These are phyloP conservation scores for Ganoderma boninense DNA, from an alignment of 1,284 basidiomycete species.

Conservation along the genomic window DNA sequence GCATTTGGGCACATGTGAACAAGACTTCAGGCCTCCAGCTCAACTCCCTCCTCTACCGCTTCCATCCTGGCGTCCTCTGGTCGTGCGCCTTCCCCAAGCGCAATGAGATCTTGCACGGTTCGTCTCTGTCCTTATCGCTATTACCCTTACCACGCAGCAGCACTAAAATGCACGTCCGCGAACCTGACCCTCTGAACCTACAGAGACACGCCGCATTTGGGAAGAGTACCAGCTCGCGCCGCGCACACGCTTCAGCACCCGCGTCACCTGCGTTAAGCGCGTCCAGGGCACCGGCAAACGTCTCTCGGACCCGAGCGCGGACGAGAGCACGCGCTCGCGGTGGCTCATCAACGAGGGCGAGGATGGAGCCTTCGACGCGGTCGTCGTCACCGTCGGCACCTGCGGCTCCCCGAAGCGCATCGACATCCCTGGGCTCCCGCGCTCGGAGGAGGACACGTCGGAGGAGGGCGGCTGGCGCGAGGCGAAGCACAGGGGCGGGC, in stretches of 20 bases:
- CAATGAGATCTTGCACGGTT: slow-evolving; percentile 63
- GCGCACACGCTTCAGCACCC: slow-evolving; percentile 58
- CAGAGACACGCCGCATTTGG: slow-evolving; percentile 63
- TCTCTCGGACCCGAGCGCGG: slow-evolving; percentile 37
- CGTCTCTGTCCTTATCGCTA: slow-evolving; percentile 12
- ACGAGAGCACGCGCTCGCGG: slow-evolving; percentile 37
- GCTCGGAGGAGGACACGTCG: slow-evolving; percentile 25
- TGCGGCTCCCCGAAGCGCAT: slow-evolving; percentile 46
- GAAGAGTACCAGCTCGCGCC: slow-evolving; percentile 60
- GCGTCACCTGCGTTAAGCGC: slow-evolving; percentile 47
- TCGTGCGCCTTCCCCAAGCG: slow-evolving; percentile 54
- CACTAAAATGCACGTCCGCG: not conserved
- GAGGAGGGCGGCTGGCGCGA: not conserved
- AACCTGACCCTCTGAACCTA: no score
- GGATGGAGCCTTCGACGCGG: slow-evolving; percentile 22
- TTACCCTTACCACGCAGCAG: no score
- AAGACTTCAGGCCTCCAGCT: slow-evolving; percentile 67
- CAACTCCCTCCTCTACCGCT: slow-evolving; percentile 65
- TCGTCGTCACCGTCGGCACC: slow-evolving; percentile 18
- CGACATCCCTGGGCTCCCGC: slow-evolving; percentile 55
- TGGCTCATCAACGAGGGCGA: slow-evolving; percentile 56
- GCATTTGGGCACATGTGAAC: slow-evolving; percentile 72
- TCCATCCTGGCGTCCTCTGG: slow-evolving; percentile 60
- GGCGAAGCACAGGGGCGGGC: slow-evolving; percentile 30
- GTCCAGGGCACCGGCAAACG: slow-evolving; percentile 28